Percentiles rank a stretch among this genome's conserved stretches.
Evolutionary conservation across 2,329 filamentous ascomycete species (phyloP).

Genomic region (Aspergillus costaricaensis): DNA sequence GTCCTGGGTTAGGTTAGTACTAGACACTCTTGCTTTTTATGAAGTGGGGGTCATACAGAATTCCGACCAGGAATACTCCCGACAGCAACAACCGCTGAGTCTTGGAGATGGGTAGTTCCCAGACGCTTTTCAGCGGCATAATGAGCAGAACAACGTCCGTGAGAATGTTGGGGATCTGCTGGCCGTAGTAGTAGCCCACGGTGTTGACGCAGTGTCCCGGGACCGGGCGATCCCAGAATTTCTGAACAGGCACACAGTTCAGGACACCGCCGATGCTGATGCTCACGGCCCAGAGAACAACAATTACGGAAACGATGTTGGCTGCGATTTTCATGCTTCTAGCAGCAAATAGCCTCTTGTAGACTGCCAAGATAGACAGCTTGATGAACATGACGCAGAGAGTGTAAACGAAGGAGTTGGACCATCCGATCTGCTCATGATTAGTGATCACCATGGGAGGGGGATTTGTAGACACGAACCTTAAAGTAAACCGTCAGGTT

Average conservation of each 20-base stretch:
- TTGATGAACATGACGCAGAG: constrained; percentile 4
- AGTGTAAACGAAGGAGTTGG: constrained; percentile 32
- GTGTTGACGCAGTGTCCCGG: constrained; percentile 30
- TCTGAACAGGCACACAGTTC: constrained; percentile 11
- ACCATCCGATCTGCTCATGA: constrained; percentile 26
- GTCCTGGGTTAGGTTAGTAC: constrained; percentile 20
- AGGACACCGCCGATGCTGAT: background rate
- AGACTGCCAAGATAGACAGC: constrained; percentile 2
- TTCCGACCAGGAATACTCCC: constrained; percentile 32
- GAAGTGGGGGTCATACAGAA: constrained; percentile 22
- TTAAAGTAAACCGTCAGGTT: constrained; percentile 28
- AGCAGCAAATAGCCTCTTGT: constrained; percentile 3
- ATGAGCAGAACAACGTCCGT: constrained; percentile 30
- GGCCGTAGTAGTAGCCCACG: constrained; percentile 30
- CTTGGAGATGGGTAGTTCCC: constrained; percentile 28
- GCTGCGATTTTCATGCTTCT: background rate
- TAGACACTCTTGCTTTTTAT: background rate
- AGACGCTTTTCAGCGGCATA: constrained; percentile 31
- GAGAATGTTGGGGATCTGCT: constrained; percentile 35
- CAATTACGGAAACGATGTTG: background rate
- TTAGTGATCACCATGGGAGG: constrained; percentile 1
- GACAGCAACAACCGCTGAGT: constrained; percentile 28
- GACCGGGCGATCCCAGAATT: constrained; percentile 29
- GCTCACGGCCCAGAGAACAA: background rate
- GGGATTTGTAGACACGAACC: constrained; percentile 11